Conservation (phyloP, 306 rosid species). For the Acacia melanoxylon region DNA sequence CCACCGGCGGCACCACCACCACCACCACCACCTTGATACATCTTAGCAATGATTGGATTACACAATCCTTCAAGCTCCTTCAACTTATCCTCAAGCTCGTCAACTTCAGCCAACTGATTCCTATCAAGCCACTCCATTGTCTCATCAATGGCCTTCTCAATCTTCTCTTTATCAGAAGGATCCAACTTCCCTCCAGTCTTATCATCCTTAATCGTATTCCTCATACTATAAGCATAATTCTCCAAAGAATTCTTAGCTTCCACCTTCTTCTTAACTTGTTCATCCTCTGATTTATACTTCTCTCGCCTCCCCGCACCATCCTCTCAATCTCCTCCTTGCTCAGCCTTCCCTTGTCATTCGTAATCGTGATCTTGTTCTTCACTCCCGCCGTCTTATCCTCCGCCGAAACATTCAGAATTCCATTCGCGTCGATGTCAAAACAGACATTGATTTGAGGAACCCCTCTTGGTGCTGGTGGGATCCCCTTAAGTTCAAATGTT, state of each 20-base stretch:
- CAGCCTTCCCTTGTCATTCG: slow-evolving; percentile 41
- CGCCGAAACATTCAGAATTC: slow-evolving; percentile 36
- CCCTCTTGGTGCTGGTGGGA: slow-evolving; percentile 11
- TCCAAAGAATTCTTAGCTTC: slow-evolving; percentile 38
- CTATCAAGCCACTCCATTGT: slow-evolving; percentile 41
- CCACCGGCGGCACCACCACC: background rate
- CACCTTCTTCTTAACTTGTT: slow-evolving; percentile 37
- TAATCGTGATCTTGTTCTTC: slow-evolving; percentile 38
- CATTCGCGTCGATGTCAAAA: slow-evolving; percentile 40
- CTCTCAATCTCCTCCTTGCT: slow-evolving; percentile 38
- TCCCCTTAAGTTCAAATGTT: slow-evolving; percentile 29
- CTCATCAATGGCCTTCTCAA: slow-evolving; percentile 36
- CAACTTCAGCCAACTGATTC: slow-evolving; percentile 45
- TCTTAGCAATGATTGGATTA: slow-evolving; percentile 11
- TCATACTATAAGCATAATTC: slow-evolving; percentile 38
- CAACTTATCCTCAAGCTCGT: slow-evolving; percentile 42
- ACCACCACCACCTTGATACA: slow-evolving; percentile 18
- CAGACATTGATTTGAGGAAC: slow-evolving; percentile 30
- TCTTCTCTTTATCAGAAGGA: slow-evolving; percentile 14
- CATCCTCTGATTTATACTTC: slow-evolving; percentile 38
- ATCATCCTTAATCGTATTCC: slow-evolving; percentile 23
- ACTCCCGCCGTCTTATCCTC: slow-evolving; percentile 23
- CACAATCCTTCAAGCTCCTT: slow-evolving; percentile 31
- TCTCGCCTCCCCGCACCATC: slow-evolving; percentile 41
- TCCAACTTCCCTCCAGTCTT: slow-evolving; percentile 6